Evolutionary conservation across 2,329 filamentous ascomycete genomes (phyloP).

Genomic region (Emergomyces africanus): DNA sequence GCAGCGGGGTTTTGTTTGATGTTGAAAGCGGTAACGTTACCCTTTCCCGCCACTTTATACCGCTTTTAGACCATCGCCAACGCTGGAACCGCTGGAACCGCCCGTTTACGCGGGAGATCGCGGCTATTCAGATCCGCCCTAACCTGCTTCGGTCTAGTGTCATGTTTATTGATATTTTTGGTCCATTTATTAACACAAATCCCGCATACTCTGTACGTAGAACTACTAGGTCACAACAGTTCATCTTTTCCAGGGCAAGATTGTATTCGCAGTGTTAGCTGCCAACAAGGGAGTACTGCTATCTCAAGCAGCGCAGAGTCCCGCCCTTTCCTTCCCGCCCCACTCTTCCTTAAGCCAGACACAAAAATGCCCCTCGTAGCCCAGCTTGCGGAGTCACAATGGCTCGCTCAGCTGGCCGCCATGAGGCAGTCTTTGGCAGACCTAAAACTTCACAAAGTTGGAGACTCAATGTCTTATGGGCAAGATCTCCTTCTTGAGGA

Average conservation of each 20-base stretch:
- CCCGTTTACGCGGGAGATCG: not conserved
- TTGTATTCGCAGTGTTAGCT: not conserved
- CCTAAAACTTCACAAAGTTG: slow-evolving; percentile 45
- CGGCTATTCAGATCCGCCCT: not conserved
- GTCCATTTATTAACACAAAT: no score
- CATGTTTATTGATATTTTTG: not conserved
- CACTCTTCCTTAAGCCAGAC: not conserved
- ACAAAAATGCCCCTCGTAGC: not conserved
- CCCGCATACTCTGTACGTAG: no score
- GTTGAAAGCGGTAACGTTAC: not conserved
- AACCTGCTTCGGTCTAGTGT: not conserved
- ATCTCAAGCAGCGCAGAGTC: not conserved
- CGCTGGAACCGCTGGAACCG: not conserved
- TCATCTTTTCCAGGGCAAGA: not conserved
- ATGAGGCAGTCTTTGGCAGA: slow-evolving; percentile 79
- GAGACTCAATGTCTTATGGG: slow-evolving; percentile 37
- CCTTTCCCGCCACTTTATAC: not conserved
- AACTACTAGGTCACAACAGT: no score
- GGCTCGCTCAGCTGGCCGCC: slow-evolving; percentile 67
- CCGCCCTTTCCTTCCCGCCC: not conserved
- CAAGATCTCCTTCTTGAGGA: slow-evolving; percentile 50
- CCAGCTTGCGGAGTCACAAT: slow-evolving; percentile 44
- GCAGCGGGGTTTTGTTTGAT: not conserved
- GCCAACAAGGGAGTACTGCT: no score
- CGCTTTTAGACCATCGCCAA: not conserved